A percentile compares a stretch with the other conserved stretches of the same genome.
phyloP scores from a whole-genome alignment of 2,329 filamentous ascomycete species.

The Drechslerella coelobrocha region DNA sequence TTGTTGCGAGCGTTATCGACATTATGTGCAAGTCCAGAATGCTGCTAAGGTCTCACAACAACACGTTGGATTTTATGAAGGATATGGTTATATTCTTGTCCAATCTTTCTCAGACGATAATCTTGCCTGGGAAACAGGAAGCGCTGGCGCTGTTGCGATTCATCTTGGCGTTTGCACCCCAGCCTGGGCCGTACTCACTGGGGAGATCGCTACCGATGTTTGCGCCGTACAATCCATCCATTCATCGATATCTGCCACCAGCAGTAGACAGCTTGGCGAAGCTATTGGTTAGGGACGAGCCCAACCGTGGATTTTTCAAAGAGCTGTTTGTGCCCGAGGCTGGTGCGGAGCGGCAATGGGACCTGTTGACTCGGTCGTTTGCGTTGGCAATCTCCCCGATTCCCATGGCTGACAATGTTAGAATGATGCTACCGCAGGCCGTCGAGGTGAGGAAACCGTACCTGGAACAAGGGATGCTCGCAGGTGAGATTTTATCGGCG shows the following conservation, averaged over 20 bases:
- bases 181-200: conserved; percentile 69
- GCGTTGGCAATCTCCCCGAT: conserved; percentile 83
- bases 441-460: conserved; percentile 85
- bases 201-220: conserved; percentile 72
- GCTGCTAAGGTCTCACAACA: conserved; percentile 79
- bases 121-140: conserved; percentile 84
- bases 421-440: conserved; percentile 65
- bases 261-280: conserved; percentile 92
- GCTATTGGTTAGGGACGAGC: conserved; percentile 87
- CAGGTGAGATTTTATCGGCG: conserved; percentile 84
- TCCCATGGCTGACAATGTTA: conserved; percentile 67
- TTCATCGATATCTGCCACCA: conserved; percentile 86
- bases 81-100: conserved; percentile 87
- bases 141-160: conserved; percentile 86
- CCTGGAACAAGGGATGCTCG: conserved; percentile 88
- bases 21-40: conserved; percentile 88
- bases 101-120: conserved; percentile 80
- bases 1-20: conserved; percentile 81
- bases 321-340: conserved; percentile 79
- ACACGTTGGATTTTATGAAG: conserved; percentile 97
- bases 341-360: conserved; percentile 69
- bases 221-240: conserved; percentile 75
- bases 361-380: conserved; percentile 86
- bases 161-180: conserved; percentile 85
- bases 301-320: conserved; percentile 85